Base-by-base conservation (phyloP, 108 stramenopile species). In the Poteriospumella lacustris region DNA sequence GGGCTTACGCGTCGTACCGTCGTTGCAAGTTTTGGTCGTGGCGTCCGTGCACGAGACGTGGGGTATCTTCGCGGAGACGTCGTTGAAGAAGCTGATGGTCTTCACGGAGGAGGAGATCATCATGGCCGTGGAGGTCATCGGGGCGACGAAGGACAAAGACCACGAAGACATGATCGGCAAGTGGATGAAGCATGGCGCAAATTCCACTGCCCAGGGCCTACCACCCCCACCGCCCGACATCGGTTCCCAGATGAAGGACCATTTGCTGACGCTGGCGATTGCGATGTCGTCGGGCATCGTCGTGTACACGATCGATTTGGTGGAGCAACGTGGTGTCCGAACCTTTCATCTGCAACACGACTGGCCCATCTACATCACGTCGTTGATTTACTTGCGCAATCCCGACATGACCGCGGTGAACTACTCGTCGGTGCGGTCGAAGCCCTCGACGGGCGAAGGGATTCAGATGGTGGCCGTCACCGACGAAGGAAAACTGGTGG, bases 381-480 rank as follows among this genome's bases (percentile, higher is more conserved):
- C 19, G 19, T 39, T 39, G 64, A 36, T 68, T 39, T 39, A 39
- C 19, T 68, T 68, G 19, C 36, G 24, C 19, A 19, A 15, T 19
- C 64, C 64, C 19, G 34, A 36, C 19, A 68, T 36, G 38, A 40
- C 15, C 24, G 12, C 70, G 26, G 70, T 73, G 9, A 73, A 73
- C 31, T 73, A 73, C 47, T 73, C 70, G 5, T n/a, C 41, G 3
- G 5, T 44, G 43, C 36, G 47, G 3, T 9, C 43, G 26, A 19
- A 36, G 64, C 12, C 19, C 24, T 40, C 38, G 28, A 28, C 9
- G 36, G 70, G 70, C 3, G 36, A 73, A 5, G n/a, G n/a, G n/a
- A n/a, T n/a, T n/a, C 47, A 52, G 41, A 24, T 73, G 5, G 70
- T 73, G 12, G 70, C 70, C 36, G 47, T 24, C n/a, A 73, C 70